These are phyloP conservation scores for Metschnikowia peoriensis DNA, from an alignment of 805 yeast species.

Conservation along the genomic window DNA sequence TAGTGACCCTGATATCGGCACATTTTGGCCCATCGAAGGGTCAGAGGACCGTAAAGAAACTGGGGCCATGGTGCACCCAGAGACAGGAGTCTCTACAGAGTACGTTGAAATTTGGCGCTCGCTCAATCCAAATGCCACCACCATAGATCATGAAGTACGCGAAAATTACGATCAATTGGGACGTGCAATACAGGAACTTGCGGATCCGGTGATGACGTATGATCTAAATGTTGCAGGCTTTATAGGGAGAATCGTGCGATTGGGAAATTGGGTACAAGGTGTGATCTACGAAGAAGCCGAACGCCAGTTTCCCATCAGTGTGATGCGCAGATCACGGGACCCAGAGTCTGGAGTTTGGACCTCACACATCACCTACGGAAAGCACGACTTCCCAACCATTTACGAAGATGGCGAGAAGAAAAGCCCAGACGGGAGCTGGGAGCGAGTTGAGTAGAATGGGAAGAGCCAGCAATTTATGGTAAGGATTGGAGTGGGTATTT, in stretches of 20 bases:
- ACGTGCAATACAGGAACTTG: neutral
- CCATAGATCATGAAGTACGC: slow-evolving; percentile 28
- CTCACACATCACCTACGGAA: slow-evolving; percentile 28
- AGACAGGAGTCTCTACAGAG: slow-evolving; percentile 37
- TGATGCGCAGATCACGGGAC: slow-evolving; percentile 24
- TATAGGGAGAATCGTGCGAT: slow-evolving; percentile 45
- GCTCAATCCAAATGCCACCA: slow-evolving; percentile 37
- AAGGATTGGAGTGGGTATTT: neutral
- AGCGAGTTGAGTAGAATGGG: slow-evolving; percentile 1
- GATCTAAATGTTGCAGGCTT: slow-evolving; percentile 17
- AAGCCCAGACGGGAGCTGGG: neutral
- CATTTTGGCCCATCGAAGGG: slow-evolving; percentile 36
- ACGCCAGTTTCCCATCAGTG: slow-evolving; percentile 25
- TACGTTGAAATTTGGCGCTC: slow-evolving; percentile 58
- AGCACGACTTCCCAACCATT: slow-evolving; percentile 23
- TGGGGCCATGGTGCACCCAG: slow-evolving; percentile 49
- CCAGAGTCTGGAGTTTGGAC: slow-evolving; percentile 21
- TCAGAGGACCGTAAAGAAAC: slow-evolving; percentile 47
- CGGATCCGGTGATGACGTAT: slow-evolving; percentile 25
- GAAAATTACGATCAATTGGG: slow-evolving; percentile 15
- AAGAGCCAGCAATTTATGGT: neutral
- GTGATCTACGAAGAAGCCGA: slow-evolving; percentile 30
- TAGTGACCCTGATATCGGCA: slow-evolving; percentile 44
- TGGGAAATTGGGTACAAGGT: slow-evolving; percentile 56
- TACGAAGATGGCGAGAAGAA: neutral